Evolutionary conservation across 169 alveolate genomes (phyloP).

Genomic region (Eimeria maxima): DNA sequence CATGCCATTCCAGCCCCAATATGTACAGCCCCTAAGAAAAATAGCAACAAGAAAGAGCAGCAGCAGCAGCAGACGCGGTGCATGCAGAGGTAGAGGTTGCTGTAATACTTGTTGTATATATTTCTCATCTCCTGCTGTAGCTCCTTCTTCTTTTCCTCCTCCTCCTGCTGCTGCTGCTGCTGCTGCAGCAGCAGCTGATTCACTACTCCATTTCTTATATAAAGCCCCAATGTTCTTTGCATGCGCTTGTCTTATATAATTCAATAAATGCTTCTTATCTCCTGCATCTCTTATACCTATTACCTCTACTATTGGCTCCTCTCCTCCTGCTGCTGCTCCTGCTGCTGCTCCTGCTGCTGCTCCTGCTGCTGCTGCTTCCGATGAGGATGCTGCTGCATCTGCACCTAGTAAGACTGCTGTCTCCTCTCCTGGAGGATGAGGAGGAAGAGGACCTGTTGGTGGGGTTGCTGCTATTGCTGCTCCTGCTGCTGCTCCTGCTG

Average conservation of each 20-base stretch:
- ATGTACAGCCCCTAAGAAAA: constrained; percentile 79
- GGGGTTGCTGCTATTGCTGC: constrained; percentile 2
- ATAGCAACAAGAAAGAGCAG: constrained; percentile 44
- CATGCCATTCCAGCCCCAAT: constrained; percentile 85
- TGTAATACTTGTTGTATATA: too few species aligned
- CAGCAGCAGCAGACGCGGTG: constrained; percentile 45
- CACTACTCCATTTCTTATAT: background rate
- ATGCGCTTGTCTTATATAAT: background rate
- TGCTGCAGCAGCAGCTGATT: too few species aligned
- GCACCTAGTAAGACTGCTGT: background rate
- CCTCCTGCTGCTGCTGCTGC: too few species aligned
- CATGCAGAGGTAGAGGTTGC: background rate
- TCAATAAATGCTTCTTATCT: background rate
- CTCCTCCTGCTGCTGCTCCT: too few species aligned
- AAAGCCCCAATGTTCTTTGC: background rate
- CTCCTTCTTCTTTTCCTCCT: background rate
- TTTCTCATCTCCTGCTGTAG: background rate
- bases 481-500: background rate
- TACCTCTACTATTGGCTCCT: background rate
- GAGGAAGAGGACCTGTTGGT: background rate
- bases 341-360: too few species aligned
- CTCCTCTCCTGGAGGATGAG: background rate
- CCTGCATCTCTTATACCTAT: background rate
- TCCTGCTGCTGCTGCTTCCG: too few species aligned
- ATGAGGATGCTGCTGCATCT: background rate